Evolutionary conservation across 805 yeast genomes (phyloP), one percentile per base, ranked within the genome.

Genomic region (Isabelozyma rhagii): DNA sequence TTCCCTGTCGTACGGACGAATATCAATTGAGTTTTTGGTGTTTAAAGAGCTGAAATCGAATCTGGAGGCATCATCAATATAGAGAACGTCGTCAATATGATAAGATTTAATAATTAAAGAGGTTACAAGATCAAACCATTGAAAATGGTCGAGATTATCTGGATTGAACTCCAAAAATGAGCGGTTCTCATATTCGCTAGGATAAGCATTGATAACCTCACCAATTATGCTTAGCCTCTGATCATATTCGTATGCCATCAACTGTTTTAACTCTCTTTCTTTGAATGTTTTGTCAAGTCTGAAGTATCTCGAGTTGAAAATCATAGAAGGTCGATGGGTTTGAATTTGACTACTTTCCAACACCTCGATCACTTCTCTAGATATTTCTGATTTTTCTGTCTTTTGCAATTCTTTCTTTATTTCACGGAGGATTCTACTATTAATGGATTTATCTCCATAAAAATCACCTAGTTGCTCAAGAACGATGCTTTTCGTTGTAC

Each of bases 251-350:
- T 75, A 73, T 5, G 72, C 71, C 1, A 78, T 53, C 2, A 84
- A 61, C 17, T 64, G 61, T 8, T 66, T 66, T 38, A 82, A 57
- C 3, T 73, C 71, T 0, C 54, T 50, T 2, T 43, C 15, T 55
- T 57, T 4, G 49, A 59, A 55, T 47, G 65, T 42, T 47, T 61
- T n/a, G 43, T 54, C 49, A 51, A 69, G 29, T 68, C 68, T 55
- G 62, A 74, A 47, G 77, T 69, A 63, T 61, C 90, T 75, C 11
- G 90, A 87, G 57, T 83, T 83, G 21, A 82, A 55, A 8, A 81
- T 58, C 8, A 84, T 44, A 49, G 75, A 78, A 1, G 75, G 59
- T 27, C 62, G 64, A 8, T 67, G 62, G 29, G 64, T 56, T 1
- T 73, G 67, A 5, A 78, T 56, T 5, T 59, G 63, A 47, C 67